Percentiles rank a stretch among this genome's conserved stretches.
Evolutionary conservation across 2,329 filamentous ascomycete genomes (phyloP).

Genomic region (Aspergillus piperis): DNA sequence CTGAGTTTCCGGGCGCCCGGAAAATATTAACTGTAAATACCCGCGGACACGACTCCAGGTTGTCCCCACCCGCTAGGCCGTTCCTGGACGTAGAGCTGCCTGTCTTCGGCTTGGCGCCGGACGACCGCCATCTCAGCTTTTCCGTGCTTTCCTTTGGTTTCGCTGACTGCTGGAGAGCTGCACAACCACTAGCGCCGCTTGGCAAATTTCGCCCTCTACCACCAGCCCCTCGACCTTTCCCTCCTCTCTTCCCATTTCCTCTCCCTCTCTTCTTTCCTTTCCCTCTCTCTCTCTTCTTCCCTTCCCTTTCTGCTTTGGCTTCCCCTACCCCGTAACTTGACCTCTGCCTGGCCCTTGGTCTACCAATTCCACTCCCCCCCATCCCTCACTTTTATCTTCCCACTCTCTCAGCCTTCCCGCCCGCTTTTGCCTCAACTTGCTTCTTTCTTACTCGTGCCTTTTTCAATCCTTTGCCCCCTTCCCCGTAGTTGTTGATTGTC

Average conservation of each 20-base stretch:
- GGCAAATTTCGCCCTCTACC: conserved; percentile 34
- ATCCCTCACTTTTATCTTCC: conserved; percentile 13
- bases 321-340: conserved; percentile 6
- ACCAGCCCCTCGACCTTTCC: conserved; percentile 35
- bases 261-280: conserved; percentile 16
- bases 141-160: conserved; percentile 25
- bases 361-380: conserved; percentile 3
- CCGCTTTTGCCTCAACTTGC: conserved; percentile 15
- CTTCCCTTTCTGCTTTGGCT: conserved; percentile 11
- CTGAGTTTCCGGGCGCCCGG: conserved; percentile 21
- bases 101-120: conserved; percentile 28
- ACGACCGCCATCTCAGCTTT: conserved; percentile 29
- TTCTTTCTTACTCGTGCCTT: conserved; percentile 10
- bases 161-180: conserved; percentile 33
- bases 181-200: conserved; percentile 40
- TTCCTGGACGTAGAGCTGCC: conserved; percentile 29
- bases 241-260: conserved; percentile 17
- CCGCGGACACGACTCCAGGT: conserved; percentile 30
- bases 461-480: conserved; percentile 15
- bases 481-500: conserved; percentile 11
- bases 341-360: conserved; percentile 8
- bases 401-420: conserved; percentile 14
- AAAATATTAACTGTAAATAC: conserved; percentile 33
- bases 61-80: conserved; percentile 29
- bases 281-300: conserved; percentile 8